Conservation (phyloP, 2,329 filamentous ascomycete genomes). For the Botryotinia globosa region DNA sequence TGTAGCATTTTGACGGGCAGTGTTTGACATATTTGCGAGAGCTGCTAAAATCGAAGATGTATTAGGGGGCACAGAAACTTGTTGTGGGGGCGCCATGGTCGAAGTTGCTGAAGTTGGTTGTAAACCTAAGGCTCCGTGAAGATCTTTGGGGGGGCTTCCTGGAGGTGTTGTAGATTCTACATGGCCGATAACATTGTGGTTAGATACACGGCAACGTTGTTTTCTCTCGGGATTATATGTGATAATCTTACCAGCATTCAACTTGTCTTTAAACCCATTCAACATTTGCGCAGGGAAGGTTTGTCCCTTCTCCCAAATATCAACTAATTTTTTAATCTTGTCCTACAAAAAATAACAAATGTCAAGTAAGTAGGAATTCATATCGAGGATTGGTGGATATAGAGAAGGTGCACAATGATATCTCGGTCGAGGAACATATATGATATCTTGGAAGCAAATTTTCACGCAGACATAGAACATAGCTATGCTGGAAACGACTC, state of each 20-base stretch:
- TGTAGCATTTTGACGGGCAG: slow-evolving; percentile 65
- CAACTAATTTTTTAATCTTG: slow-evolving; percentile 91
- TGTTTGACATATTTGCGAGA: slow-evolving; percentile 63
- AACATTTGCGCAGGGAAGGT: slow-evolving; percentile 85
- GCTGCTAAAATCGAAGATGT: slow-evolving; percentile 70
- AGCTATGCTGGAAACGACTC: slow-evolving; percentile 24
- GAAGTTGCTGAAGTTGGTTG: slow-evolving; percentile 42
- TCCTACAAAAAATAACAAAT: slow-evolving; percentile 61
- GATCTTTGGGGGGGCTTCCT: slow-evolving; percentile 47
- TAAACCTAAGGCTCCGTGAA: slow-evolving; percentile 42
- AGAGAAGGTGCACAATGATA: slow-evolving; percentile 17
- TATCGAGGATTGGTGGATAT: slow-evolving; percentile 19
- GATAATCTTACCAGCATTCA: slow-evolving; percentile 65
- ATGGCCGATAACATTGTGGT: slow-evolving; percentile 38
- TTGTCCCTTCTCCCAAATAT: slow-evolving; percentile 95
- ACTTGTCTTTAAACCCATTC: slow-evolving; percentile 75
- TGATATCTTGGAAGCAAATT: slow-evolving; percentile 28
- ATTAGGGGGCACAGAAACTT: slow-evolving; percentile 49
- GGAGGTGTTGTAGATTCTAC: slow-evolving; percentile 72
- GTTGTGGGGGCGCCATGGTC: slow-evolving; percentile 44
- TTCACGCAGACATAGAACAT: slow-evolving; percentile 25
- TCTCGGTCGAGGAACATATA: slow-evolving; percentile 22
- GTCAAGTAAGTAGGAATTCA: slow-evolving; percentile 48
- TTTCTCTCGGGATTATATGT: slow-evolving; percentile 24
- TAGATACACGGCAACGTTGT: slow-evolving; percentile 37